Evolutionary conservation across 202 grass and related monocot genomes (phyloP).

Genomic region (Cymbopogon flexuosus): DNA sequence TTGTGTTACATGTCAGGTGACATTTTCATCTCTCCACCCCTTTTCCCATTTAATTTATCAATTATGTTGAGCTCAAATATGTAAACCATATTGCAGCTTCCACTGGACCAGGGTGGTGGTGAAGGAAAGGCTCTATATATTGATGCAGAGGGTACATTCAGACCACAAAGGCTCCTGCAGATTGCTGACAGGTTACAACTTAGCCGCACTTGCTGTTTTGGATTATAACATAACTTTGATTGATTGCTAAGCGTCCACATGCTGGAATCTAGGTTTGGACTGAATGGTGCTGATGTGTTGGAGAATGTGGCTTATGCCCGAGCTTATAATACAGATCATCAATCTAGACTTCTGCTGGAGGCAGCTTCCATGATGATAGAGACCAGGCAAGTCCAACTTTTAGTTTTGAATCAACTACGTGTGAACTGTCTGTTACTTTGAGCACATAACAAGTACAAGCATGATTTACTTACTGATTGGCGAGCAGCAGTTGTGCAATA

Average conservation of each 20-base stretch:
- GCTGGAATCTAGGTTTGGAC: conserved; percentile 62
- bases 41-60: not conserved
- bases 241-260: conserved; percentile 26
- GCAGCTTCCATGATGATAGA: conserved; percentile 99
- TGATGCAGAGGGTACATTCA: conserved; percentile 88
- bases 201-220: not conserved
- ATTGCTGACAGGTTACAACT: conserved; percentile 78
- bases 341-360: conserved; percentile 86
- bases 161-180: conserved; percentile 86
- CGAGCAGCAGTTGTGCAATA: not conserved
- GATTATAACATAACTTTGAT: conserved; percentile 18
- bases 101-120: conserved; percentile 90
- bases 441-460: not conserved
- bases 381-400: conserved; percentile 50
- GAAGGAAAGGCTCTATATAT: conserved; percentile 97
- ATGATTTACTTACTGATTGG: conserved; percentile 11
- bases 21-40: conserved; percentile 2
- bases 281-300: conserved; percentile 87
- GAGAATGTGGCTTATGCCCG: conserved; percentile 97
- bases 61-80: conserved; percentile 5
- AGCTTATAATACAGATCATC: conserved; percentile 94
- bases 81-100: conserved; percentile 53
- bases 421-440: not conserved
- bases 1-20: conserved; percentile 93
- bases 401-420: not conserved